phyloP scores from a whole-genome alignment of 1,139 yeast genomes.

The Magnusiomyces fungicola region DNA sequence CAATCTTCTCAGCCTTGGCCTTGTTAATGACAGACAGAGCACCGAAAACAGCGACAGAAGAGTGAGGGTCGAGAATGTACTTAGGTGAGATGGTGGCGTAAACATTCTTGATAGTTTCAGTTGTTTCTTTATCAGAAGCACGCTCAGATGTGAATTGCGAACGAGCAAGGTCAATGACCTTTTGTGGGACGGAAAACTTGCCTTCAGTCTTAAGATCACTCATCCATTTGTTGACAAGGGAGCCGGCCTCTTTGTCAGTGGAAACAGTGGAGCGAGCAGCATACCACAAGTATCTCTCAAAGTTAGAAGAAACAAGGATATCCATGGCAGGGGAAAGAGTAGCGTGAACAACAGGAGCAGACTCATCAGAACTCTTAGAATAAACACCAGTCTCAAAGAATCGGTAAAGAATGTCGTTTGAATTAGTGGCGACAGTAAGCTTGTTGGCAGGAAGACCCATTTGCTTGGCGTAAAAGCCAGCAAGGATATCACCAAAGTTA shows the following conservation, averaged over 20 bases:
- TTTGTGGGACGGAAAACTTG: constrained; percentile 60
- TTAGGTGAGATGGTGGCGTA: constrained; percentile 55
- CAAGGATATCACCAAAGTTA: constrained; percentile 94
- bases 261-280: constrained; percentile 60
- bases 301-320: constrained; percentile 86
- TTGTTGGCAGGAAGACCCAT: constrained; percentile 92
- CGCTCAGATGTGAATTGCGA: constrained; percentile 68
- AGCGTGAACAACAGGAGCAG: constrained; percentile 64
- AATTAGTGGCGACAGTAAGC: constrained; percentile 89
- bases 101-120: constrained; percentile 61
- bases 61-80: constrained; percentile 91
- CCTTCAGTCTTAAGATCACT: constrained; percentile 66
- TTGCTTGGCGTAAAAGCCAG: constrained; percentile 88
- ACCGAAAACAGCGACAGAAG: constrained; percentile 88
- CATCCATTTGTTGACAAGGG: constrained; percentile 70
- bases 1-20: constrained; percentile 30
- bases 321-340: constrained; percentile 99
- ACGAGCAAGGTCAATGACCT: constrained; percentile 59
- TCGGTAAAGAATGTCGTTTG: constrained; percentile 89
- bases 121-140: constrained; percentile 71
- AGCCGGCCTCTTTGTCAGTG: constrained; percentile 67
- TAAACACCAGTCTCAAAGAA: constrained; percentile 82
- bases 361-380: constrained; percentile 42
- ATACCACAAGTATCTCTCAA: constrained; percentile 94
- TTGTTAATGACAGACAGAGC: constrained; percentile 51